Base-by-base conservation (phyloP, 441 rosid species). In the Adansonia gregorii region DNA sequence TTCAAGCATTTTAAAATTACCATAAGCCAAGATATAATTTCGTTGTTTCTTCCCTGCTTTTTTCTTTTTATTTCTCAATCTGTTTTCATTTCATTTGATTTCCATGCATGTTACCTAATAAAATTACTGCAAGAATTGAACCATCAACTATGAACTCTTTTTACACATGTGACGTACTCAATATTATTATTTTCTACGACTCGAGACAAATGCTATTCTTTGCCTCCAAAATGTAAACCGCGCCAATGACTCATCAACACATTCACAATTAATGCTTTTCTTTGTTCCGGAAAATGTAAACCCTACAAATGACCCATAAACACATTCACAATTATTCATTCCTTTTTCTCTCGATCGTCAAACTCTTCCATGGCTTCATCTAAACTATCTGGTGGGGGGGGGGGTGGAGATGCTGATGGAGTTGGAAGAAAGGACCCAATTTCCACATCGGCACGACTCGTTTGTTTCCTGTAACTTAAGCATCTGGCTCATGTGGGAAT, bases 401-500 rank as follows among this genome's bases (percentile, higher is more conserved):
- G 58, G 69, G 46, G 9, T n/a, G n/a, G n/a, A n/a, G n/a, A 39
- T 11, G 73, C 73, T 64, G 68, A 67, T 54, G 17, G 73, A 15
- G 19, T 46, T 67, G 71, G 22, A 54, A 17, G 72, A 65, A 75
- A 56, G 46, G 71, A 71, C 71, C 64, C 77, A 66, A 61, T 61
- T 67, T 43, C 19, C 76, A 54, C 64, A 17, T 2, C 27, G 60
- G 19, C 54, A 60, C 76, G 70, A 46, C 74, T 70, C 81, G 73
- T 77, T 78, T 88, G 94, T 83, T 91, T 88, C 97, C 93, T 86
- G 78, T 84, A 81, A 83, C 82, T 80, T 77, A 52, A 82, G 86
- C 91, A 88, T 85, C 88, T 83, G 80, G 84, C 86, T 78, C 91
- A 88, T 95, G 85, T 85, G 95, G 84, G 80, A 70, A 71, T 84